phyloP scores from a whole-genome alignment of 2,329 filamentous ascomycete genomes.

The Esteya vermicola region DNA sequence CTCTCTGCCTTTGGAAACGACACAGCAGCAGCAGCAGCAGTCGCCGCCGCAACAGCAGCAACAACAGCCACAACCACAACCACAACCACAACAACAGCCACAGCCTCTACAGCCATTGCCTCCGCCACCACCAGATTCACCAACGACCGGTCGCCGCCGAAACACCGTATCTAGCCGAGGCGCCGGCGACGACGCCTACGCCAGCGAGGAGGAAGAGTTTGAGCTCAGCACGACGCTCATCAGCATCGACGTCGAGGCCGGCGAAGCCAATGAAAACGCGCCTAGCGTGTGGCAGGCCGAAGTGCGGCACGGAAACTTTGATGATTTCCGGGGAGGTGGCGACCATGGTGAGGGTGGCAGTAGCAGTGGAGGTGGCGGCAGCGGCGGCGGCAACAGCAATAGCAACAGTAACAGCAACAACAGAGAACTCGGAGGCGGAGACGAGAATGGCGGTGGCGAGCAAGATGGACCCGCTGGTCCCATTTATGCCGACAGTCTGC shows the following conservation, averaged over 20 bases:
- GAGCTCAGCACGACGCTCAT: conserved; percentile 42
- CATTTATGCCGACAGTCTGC: conserved; percentile 23
- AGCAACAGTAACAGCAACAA: background rate
- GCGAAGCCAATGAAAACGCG: conserved; percentile 34
- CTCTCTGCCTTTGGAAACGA: background rate
- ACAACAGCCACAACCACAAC: too few relatives aligned
- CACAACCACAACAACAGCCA: too few relatives aligned
- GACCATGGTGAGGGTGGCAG: background rate
- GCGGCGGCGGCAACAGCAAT: background rate
- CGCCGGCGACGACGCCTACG: conserved; percentile 31
- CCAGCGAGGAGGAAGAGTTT: conserved; percentile 38
- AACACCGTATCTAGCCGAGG: conserved; percentile 26
- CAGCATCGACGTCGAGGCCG: conserved; percentile 46
- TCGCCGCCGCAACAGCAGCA: background rate
- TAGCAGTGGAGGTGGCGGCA: conserved; percentile 1
- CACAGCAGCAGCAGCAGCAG: background rate
- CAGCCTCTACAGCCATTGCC: background rate
- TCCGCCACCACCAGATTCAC: background rate
- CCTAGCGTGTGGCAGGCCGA: conserved; percentile 45
- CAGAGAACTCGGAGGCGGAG: background rate
- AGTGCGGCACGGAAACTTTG: conserved; percentile 33
- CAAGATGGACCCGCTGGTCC: background rate
- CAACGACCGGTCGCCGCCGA: conserved; percentile 9
- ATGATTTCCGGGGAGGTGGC: background rate
- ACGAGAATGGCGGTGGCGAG: background rate